phyloP scores from a whole-genome alignment of 148 eudicot genomes.

The Bassia scoparia region DNA sequence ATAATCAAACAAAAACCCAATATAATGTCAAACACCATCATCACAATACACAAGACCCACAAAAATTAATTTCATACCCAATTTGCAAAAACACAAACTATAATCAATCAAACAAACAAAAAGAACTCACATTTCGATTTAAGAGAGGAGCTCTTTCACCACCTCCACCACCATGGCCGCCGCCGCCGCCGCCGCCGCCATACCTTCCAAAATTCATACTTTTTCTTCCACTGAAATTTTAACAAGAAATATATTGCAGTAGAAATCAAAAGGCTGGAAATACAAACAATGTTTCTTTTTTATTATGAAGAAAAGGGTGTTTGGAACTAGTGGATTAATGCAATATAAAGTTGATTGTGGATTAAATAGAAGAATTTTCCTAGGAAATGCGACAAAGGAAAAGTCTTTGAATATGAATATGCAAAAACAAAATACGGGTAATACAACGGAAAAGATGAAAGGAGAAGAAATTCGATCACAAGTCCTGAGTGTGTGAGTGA shows the following conservation, averaged over 20 bases:
- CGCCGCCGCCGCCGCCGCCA: conserved; percentile 30
- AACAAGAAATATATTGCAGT: too few relatives aligned
- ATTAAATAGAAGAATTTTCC: not conserved
- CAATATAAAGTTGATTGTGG: not conserved
- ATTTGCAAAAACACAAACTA: not conserved
- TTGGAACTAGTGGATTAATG: not conserved
- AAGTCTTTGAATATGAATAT: too few relatives aligned
- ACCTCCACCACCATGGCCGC: conserved; percentile 40
- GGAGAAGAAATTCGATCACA: not conserved
- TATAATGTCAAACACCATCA: not conserved
- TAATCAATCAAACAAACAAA: not conserved
- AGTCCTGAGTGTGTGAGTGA: too few relatives aligned
- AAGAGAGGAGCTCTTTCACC: conserved; percentile 52
- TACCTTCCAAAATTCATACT: conserved; percentile 33
- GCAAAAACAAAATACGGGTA: too few relatives aligned
- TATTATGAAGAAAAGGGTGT: not conserved
- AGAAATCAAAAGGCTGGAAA: not conserved
- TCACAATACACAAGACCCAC: not conserved
- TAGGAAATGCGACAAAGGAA: not conserved
- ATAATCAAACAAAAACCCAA: not conserved
- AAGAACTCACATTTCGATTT: conserved; percentile 36
- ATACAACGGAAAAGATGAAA: not conserved
- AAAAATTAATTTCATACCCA: not conserved
- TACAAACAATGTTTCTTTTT: not conserved
- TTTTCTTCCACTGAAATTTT: not conserved